A percentile compares a stretch with the other conserved stretches of the same genome.
Conservation (phyloP, 495 filamentous ascomycete genomes). For the Penicillium bialowiezense region DNA sequence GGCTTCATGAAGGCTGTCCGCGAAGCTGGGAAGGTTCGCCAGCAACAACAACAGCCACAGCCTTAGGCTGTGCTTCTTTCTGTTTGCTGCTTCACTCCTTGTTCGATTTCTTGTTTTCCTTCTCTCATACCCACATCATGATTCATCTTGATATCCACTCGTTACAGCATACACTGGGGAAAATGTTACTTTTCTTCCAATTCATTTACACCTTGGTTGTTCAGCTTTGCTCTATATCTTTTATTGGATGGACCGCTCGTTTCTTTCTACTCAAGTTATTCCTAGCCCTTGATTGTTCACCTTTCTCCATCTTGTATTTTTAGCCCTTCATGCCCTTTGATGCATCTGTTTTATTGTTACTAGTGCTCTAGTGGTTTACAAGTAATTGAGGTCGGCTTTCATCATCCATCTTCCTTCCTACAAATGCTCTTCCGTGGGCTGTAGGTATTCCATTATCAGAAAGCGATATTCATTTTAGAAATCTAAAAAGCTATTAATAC, state of each 20-base stretch:
- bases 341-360: constrained; percentile 3
- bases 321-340: constrained; percentile 7
- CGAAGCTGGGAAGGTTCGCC: constrained; percentile 63
- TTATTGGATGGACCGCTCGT: constrained; percentile 3
- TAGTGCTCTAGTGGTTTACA: constrained; percentile 1
- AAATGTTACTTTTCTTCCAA: neutral
- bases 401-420: neutral
- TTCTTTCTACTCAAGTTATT: neutral
- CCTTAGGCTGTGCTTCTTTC: neutral
- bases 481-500: no score
- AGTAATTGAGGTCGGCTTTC: neutral
- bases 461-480: no score
- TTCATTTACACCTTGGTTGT: neutral
- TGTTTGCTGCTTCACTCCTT: no score
- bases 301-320: constrained; percentile 4
- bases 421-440: no score
- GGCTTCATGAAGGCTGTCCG: constrained; percentile 68
- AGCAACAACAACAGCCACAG: constrained; percentile 9
- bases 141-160: constrained; percentile 6
- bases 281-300: neutral
- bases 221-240: constrained; percentile 11
- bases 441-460: no score
- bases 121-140: neutral
- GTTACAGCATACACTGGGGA: neutral
- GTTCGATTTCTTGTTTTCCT: no score